A percentile compares a stretch with the other conserved stretches of the same genome.
Conservation (phyloP, 1,284 basidiomycete genomes). For the Ustanciosporium gigantosporum region DNA sequence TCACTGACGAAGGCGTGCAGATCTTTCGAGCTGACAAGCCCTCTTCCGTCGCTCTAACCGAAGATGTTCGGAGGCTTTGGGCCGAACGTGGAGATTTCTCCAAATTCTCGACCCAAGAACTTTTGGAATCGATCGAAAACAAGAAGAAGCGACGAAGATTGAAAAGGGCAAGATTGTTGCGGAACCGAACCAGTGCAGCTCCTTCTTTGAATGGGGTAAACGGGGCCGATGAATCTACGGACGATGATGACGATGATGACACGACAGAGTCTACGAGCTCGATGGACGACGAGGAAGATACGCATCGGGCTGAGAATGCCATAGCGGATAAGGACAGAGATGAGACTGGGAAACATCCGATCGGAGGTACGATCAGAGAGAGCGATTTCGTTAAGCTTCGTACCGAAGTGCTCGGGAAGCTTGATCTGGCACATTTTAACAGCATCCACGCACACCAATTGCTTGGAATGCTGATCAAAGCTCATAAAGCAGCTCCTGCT, state of each 20-base stretch:
- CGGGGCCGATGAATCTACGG: background rate
- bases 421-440: constrained; percentile 47
- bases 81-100: constrained; percentile 52
- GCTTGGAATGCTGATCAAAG: constrained; percentile 45
- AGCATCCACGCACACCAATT: constrained; percentile 50
- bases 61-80: constrained; percentile 42
- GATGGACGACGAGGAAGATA: background rate
- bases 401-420: constrained; percentile 28
- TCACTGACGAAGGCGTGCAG: constrained; percentile 13
- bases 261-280: background rate
- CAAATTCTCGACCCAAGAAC: constrained; percentile 9
- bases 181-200: background rate
- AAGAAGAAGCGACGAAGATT: background rate
- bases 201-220: too few species aligned
- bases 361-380: constrained; percentile 41
- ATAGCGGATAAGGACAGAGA: background rate
- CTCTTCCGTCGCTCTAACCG: constrained; percentile 5
- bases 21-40: constrained; percentile 9
- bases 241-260: background rate
- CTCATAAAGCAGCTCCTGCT: constrained; percentile 7
- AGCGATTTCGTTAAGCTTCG: constrained; percentile 42
- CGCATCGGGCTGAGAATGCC: background rate
- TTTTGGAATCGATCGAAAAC: background rate
- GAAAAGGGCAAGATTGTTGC: background rate
- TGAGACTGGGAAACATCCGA: too few species aligned